Conservation (phyloP, 441 rosid genomes). For the Hura crepitans region DNA sequence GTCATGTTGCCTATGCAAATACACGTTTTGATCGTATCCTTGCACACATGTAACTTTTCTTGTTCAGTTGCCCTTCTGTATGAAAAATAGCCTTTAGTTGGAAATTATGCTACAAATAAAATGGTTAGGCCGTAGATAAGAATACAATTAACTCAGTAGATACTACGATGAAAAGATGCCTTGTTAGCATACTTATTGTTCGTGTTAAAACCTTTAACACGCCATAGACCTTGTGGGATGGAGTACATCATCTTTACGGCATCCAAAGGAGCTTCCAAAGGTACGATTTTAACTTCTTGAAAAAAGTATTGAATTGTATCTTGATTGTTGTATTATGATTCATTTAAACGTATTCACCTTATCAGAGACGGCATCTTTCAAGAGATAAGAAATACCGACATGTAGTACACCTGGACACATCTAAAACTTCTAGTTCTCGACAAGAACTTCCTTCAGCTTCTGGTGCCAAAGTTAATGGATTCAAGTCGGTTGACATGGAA, state of each 20-base stretch:
- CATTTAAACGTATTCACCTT: slow-evolving; percentile 12
- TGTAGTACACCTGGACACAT: slow-evolving; percentile 46
- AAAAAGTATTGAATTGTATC: slow-evolving; percentile 11
- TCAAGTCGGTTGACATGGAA: slow-evolving; percentile 48
- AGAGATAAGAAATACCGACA: slow-evolving; percentile 54
- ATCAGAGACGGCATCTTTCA: slow-evolving; percentile 44
- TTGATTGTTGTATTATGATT: slow-evolving; percentile 18
- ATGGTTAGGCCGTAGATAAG: background rate
- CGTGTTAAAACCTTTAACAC: slow-evolving; percentile 37
- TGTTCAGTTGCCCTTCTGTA: background rate
- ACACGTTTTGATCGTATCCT: slow-evolving; percentile 79
- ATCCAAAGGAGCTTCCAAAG: slow-evolving; percentile 64
- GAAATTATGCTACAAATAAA: slow-evolving; percentile 4
- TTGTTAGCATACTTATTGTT: slow-evolving; percentile 7
- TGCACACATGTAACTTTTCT: slow-evolving; percentile 10
- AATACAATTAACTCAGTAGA: background rate
- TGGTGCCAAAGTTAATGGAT: slow-evolving; percentile 27
- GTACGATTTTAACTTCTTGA: slow-evolving; percentile 29
- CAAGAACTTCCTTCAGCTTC: slow-evolving; percentile 30
- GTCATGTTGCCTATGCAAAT: slow-evolving; percentile 78
- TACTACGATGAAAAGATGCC: background rate
- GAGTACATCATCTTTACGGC: slow-evolving; percentile 83
- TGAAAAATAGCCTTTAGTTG: background rate
- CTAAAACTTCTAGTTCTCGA: slow-evolving; percentile 24
- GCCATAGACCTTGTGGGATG: slow-evolving; percentile 75